A percentile compares a stretch with the other conserved stretches of the same genome.
Evolutionary conservation across 148 eudicot genomes (phyloP).

Genomic region (Arctostaphylos glauca): DNA sequence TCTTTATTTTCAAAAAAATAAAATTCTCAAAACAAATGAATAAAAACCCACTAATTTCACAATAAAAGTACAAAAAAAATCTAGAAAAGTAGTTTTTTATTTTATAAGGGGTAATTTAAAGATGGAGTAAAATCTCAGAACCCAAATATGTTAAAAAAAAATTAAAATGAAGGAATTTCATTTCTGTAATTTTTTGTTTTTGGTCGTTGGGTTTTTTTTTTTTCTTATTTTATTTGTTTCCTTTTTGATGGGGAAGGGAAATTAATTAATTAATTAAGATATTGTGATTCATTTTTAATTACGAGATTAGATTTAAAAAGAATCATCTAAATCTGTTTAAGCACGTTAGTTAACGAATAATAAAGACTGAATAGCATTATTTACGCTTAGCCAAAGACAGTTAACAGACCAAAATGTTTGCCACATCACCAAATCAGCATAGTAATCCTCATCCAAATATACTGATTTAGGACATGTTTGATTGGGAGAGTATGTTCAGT

Average conservation of each 20-base stretch:
- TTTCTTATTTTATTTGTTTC: background rate
- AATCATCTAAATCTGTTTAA: background rate
- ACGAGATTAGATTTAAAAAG: background rate
- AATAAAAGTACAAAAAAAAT: no score
- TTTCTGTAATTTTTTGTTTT: background rate
- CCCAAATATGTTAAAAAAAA: background rate
- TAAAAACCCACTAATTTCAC: no score
- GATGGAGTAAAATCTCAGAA: background rate
- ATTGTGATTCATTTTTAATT: background rate
- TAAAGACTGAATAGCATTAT: background rate
- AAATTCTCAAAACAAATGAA: no score
- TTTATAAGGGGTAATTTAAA: no score
- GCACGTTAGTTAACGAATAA: background rate
- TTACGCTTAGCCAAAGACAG: background rate
- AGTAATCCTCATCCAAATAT: background rate
- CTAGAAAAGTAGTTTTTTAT: no score
- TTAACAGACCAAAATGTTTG: background rate
- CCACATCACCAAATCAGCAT: background rate
- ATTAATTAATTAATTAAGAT: background rate
- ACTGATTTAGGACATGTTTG: background rate
- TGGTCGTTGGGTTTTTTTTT: background rate
- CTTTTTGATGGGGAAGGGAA: background rate
- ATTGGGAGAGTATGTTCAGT: no score
- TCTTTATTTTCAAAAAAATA: no score
- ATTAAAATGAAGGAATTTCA: background rate